These are phyloP conservation scores for Rhodotorula kratochvilovae DNA, from an alignment of 768 basidiomycete genomes.

Conservation along the genomic window DNA sequence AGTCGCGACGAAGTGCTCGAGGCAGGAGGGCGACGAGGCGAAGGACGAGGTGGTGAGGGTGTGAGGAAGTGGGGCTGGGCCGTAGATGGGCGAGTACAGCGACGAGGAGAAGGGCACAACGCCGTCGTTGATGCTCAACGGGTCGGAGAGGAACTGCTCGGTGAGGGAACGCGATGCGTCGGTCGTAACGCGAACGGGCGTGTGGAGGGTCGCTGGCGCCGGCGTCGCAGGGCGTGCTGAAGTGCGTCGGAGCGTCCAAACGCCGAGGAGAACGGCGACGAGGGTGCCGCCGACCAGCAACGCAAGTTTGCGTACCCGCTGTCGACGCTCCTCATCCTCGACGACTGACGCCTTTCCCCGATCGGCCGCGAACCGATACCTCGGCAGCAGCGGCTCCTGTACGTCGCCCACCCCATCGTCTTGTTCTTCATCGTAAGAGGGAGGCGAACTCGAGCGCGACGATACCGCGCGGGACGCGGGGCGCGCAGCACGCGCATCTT, in stretches of 20 bases:
- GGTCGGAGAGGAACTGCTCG: conserved; percentile 1
- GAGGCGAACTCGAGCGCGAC: background rate
- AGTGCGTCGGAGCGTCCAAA: too few relatives aligned
- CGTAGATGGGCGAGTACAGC: conserved; percentile 3
- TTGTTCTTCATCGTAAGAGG: background rate
- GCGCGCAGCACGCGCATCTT: background rate
- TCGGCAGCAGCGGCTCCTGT: background rate
- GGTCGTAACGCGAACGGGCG: too few relatives aligned
- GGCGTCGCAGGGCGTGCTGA: too few relatives aligned
- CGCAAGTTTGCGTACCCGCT: background rate
- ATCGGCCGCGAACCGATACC: too few relatives aligned
- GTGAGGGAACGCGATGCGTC: too few relatives aligned
- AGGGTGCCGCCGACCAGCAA: background rate
- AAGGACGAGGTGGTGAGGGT: conserved; percentile 3
- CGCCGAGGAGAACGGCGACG: too few relatives aligned
- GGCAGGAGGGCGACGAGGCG: conserved; percentile 2
- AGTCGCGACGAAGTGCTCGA: conserved; percentile 1
- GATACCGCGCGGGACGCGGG: background rate
- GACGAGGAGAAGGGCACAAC: conserved; percentile 8
- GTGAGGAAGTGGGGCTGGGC: background rate
- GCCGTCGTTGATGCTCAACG: conserved; percentile 12
- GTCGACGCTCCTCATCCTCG: too few relatives aligned
- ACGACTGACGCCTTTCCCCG: too few relatives aligned
- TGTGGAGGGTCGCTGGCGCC: too few relatives aligned
- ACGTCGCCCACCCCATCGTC: background rate